Base-by-base conservation (phyloP, 345 rosid species). In the Populus deltoides region DNA sequence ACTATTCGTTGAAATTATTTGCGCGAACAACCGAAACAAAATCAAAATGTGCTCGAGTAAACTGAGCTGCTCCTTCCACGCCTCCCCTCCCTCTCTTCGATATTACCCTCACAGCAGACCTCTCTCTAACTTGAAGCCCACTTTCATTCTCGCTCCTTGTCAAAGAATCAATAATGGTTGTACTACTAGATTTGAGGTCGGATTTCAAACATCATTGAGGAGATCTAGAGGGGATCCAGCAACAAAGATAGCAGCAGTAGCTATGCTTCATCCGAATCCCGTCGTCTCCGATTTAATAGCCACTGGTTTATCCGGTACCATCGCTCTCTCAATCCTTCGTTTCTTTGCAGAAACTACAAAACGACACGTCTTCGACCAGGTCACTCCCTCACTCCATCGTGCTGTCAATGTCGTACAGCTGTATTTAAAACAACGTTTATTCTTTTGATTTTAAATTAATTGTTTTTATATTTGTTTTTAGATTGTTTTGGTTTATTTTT, bases 311-410 rank as follows among this genome's bases (percentile, higher is more conserved):
- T 12, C 85, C 59, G 66, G 81, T 29, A 11, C 51, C 25, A 65
- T 94, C 43, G 92, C 95, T 20, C 81, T 88, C 72, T 83, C 87
- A 0, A 25, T 84, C 35, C 91, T 87, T n/a, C 87, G 85, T 22
- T 47, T 88, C 61, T 91, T 91, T 90, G 85, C 86, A 80, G 93
- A 88, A 79, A 91, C 91, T 62, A 92, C 92, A 22, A 90, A 89
- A 68, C 93, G 91, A 22, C 72, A 83, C 65, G 17, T 94, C 82
- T 81, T 89, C 68, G 93, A 92, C 77, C 92, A 84, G 95, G 95
- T 92, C 49, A 0, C 65, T 24, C 63, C 12, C 65, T 59, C 29
- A 2, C 65, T 33, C 1, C 36, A 33, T 33, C 36, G 36, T 4
- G 36, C 36, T 33, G 36, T 0, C 2, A 4, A 5, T 33, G 33